Conservation (phyloP, 176 grass and related monocot genomes). For the Avena atlantica region DNA sequence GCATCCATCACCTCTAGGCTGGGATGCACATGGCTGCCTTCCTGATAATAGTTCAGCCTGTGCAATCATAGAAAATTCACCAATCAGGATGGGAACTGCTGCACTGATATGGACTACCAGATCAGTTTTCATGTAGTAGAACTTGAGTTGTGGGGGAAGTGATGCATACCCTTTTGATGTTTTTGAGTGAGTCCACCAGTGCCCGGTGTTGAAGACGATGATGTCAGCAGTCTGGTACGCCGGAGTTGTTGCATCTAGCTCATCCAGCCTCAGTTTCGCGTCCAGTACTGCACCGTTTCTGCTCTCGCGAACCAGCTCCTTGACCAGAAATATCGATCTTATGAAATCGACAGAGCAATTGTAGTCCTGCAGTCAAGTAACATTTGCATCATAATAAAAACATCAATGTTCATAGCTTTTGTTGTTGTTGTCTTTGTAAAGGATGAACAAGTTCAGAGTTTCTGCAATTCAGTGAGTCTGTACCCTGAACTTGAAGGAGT, state of each 20-base stretch:
- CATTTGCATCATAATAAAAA: neutral
- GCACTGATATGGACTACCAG: neutral
- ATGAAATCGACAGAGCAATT: slow-evolving; percentile 84
- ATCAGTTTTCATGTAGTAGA: neutral
- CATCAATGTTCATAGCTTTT: neutral
- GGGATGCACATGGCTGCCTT: slow-evolving; percentile 69
- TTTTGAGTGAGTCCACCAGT: slow-evolving; percentile 96
- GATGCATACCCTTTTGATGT: slow-evolving; percentile 70
- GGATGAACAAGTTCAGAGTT: neutral
- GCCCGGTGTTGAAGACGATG: slow-evolving; percentile 89
- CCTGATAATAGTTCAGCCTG: slow-evolving; percentile 92
- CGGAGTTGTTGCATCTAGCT: slow-evolving; percentile 64
- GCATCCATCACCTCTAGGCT: slow-evolving; percentile 76
- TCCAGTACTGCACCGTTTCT: slow-evolving; percentile 40
- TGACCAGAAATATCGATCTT: slow-evolving; percentile 84
- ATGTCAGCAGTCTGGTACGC: slow-evolving; percentile 75
- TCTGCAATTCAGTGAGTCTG: neutral
- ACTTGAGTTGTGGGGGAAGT: slow-evolving; percentile 18
- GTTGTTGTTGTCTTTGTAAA: neutral
- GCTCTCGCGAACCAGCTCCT: slow-evolving; percentile 46
- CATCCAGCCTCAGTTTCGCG: slow-evolving; percentile 70
- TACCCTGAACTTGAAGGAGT: slow-evolving; percentile 93
- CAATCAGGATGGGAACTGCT: neutral
- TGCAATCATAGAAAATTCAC: slow-evolving; percentile 1
- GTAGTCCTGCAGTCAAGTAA: slow-evolving; percentile 67